Conservation (phyloP, 768 basidiomycete species). For the Fomitopsis pulvina region DNA sequence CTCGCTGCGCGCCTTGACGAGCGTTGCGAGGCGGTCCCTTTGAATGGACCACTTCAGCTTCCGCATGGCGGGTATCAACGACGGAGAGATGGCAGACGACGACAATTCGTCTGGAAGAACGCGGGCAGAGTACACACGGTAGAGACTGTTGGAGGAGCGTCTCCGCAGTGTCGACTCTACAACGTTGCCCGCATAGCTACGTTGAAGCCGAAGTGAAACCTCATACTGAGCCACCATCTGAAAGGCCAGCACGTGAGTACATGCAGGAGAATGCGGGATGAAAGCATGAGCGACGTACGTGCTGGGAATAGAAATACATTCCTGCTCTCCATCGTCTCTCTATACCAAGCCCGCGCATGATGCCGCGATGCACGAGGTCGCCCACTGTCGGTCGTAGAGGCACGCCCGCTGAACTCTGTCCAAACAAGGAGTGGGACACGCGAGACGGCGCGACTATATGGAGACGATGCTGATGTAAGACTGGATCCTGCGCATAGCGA, state of each 20-base stretch:
- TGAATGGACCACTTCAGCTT: slow-evolving; percentile 68
- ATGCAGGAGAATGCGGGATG: slow-evolving; percentile 6
- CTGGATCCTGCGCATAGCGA: slow-evolving; percentile 50
- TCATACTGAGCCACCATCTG: slow-evolving; percentile 69
- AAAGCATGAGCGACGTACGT: slow-evolving; percentile 33
- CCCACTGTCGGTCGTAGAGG: slow-evolving; percentile 56
- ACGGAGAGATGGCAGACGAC: slow-evolving; percentile 48
- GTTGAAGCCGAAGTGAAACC: slow-evolving; percentile 44
- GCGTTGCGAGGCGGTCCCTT: slow-evolving; percentile 52
- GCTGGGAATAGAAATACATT: slow-evolving; percentile 54
- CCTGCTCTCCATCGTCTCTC: slow-evolving; percentile 64
- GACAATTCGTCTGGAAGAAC: slow-evolving; percentile 62
- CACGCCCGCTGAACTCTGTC: slow-evolving; percentile 45
- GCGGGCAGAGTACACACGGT: slow-evolving; percentile 40
- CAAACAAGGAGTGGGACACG: slow-evolving; percentile 59
- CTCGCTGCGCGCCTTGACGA: slow-evolving; percentile 40
- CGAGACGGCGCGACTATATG: slow-evolving; percentile 61
- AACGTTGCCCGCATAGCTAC: slow-evolving; percentile 43
- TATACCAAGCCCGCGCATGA: slow-evolving; percentile 62
- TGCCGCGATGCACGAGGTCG: slow-evolving; percentile 63
- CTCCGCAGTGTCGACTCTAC: slow-evolving; percentile 49
- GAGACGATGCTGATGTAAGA: slow-evolving; percentile 56
- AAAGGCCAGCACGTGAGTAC: not conserved
- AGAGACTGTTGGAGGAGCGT: slow-evolving; percentile 34
- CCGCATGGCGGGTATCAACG: slow-evolving; percentile 56